A percentile compares a stretch with the other conserved stretches of the same genome.
These are phyloP conservation scores for Dryas alaskensis DNA, from an alignment of 306 rosid genomes.

Conservation along the genomic window DNA sequence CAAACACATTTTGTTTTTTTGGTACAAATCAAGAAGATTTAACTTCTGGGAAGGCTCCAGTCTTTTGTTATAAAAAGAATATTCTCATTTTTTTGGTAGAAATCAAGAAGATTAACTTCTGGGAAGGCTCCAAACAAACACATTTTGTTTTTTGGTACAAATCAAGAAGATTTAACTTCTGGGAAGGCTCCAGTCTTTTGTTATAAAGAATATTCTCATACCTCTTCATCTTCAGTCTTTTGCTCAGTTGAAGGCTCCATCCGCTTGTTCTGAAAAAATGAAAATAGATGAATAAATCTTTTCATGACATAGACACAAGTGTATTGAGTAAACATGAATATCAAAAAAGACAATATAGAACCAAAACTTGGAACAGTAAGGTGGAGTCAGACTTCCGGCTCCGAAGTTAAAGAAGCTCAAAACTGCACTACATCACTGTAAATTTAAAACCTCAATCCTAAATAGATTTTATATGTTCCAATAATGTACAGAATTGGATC, in stretches of 20 bases:
- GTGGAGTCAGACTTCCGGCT: not conserved
- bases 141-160: not conserved
- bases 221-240: slow-evolving; percentile 56
- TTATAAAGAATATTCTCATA: slow-evolving; percentile 27
- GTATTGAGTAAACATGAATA: slow-evolving; percentile 6
- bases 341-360: too few species aligned
- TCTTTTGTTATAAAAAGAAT: slow-evolving; percentile 5
- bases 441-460: not conserved
- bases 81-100: slow-evolving; percentile 1
- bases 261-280: slow-evolving; percentile 51
- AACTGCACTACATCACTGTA: not conserved
- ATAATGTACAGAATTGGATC: not conserved
- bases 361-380: too few species aligned
- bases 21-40: not conserved
- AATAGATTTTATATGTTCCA: not conserved
- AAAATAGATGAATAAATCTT: slow-evolving; percentile 4
- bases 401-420: not conserved
- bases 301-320: slow-evolving; percentile 14
- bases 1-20: not conserved
- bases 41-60: not conserved
- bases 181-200: too few species aligned
- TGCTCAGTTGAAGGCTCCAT: slow-evolving; percentile 46
- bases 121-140: too few species aligned
- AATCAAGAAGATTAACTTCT: not conserved
- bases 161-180: not conserved